Percentiles rank a stretch among this genome's conserved stretches.
Conservation (phyloP, 2,329 filamentous ascomycete species). For the Tolypocladium amazonense region DNA sequence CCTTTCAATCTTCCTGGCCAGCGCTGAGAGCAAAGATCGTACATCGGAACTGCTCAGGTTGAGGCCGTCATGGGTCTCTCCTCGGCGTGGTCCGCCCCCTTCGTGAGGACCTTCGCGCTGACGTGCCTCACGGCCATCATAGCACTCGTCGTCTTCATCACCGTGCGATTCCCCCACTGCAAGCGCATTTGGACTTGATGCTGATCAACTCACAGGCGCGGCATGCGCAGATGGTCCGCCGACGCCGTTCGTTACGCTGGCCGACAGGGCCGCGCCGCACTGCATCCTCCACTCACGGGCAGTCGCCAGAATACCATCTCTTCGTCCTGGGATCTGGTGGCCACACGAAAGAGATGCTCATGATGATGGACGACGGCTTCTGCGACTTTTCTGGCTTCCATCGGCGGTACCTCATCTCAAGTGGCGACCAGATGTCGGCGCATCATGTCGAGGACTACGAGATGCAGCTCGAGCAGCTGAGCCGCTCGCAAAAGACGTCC, state of each 20-base stretch:
- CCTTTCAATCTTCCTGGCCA: not conserved
- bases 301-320: constrained; percentile 44
- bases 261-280: not conserved
- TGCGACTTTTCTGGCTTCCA: constrained; percentile 42
- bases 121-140: constrained; percentile 10
- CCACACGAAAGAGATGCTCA: constrained; percentile 90
- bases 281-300: not conserved
- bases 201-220: constrained; percentile 12
- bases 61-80: not conserved
- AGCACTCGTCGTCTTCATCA: constrained; percentile 16
- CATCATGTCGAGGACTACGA: constrained; percentile 52
- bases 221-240: constrained; percentile 16
- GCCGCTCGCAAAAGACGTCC: constrained; percentile 5
- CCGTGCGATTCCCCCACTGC: constrained; percentile 12
- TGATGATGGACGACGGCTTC: constrained; percentile 58
- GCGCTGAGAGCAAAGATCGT: no score
- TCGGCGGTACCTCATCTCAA: constrained; percentile 73
- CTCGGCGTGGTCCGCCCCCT: not conserved
- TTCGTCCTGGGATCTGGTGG: constrained; percentile 87
- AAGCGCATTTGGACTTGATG: not conserved
- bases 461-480: constrained; percentile 17
- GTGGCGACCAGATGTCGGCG: constrained; percentile 60
- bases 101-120: not conserved
- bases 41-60: not conserved
- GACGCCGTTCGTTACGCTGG: constrained; percentile 10